Evolutionary conservation across 306 rosid species (phyloP), one percentile per base, ranked within the genome.

Genomic region (Rubus idaeus): DNA sequence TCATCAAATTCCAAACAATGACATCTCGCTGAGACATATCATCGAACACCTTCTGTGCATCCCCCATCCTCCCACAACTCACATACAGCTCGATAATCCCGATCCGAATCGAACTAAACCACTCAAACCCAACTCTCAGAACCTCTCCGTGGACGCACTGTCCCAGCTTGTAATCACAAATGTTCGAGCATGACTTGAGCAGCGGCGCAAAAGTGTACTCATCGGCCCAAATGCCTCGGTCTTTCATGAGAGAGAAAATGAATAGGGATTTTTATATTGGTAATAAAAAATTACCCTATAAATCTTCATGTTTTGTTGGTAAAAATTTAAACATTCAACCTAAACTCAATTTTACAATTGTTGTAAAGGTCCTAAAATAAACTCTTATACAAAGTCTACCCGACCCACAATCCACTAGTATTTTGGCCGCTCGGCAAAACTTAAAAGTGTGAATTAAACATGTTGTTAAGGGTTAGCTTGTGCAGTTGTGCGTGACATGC

Each of bases 1-100:
- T 79, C 90, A 90, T 85, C 87, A 94, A 30, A 75, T 94, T 89
- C 93, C 96, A 94, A 83, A 87, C 83, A 60, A 92, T 77, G 5
- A 84, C 80, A 21, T 90, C 89, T 58, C 83, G 78, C 3, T 85
- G 51, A 77, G 64, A 79, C 93, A 92, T 85, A 84, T 57, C 85
- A 35, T 86, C 94, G 17, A 91, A 94, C 94, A 85, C 76, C 81
- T 83, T 91, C 75, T 30, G 0, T 0, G 97, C 96, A 69, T 90
- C 96, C 1, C 4, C 50, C 83, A 88, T 85, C 37, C 45, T 75
- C 79, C 71, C 87, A 53, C 91, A 89, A 71, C 8, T 47, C 0
- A 79, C 61, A n/a, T 86, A 94, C 4, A 88, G 3, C 73, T 92
- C 93, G 9, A 88, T 58, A 2, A 90, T 13, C 78, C 95, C 97